Evolutionary conservation across 129 eudicot genomes (phyloP).

Genomic region (Smallanthus sonchifolius): DNA sequence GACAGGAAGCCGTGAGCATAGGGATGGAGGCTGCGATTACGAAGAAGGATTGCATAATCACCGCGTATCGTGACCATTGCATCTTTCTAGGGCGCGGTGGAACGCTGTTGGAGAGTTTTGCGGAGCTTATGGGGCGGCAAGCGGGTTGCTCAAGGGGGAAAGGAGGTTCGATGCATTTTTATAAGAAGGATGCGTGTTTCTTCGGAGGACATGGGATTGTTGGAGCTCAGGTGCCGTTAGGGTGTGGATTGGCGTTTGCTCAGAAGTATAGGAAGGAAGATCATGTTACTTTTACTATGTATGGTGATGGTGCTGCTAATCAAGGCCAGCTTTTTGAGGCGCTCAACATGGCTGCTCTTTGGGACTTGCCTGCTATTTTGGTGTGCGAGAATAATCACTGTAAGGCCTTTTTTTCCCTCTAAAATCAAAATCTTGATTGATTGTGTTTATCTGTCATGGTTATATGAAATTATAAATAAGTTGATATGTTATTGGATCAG

Average conservation of each 20-base stretch:
- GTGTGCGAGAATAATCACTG: conserved; percentile 99
- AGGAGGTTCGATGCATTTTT: conserved; percentile 98
- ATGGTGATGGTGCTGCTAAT: conserved; percentile 98
- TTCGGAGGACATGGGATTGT: conserved; percentile 98
- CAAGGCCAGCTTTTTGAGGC: conserved; percentile 98
- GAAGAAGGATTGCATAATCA: conserved; percentile 73
- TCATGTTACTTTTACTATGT: conserved; percentile 68
- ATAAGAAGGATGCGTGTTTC: conserved; percentile 74
- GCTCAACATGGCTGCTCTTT: conserved; percentile 93
- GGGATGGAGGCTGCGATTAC: conserved; percentile 98
- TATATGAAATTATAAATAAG: background rate
- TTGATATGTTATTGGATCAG: background rate
- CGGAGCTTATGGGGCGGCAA: conserved; percentile 86
- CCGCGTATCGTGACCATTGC: conserved; percentile 90
- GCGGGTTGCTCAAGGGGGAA: conserved; percentile 90
- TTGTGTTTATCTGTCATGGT: background rate
- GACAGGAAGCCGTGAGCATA: conserved; percentile 88
- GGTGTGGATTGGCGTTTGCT: conserved; percentile 93
- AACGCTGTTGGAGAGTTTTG: conserved; percentile 51
- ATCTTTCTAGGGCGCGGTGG: conserved; percentile 80
- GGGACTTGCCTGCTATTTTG: conserved; percentile 97
- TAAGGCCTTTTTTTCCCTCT: conserved; percentile 20
- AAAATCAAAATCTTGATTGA: background rate
- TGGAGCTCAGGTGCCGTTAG: conserved; percentile 95
- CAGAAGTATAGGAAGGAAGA: conserved; percentile 90